Evolutionary conservation across 75 land plant genomes (phyloP).

Genomic region (Pseudotsuga menziesii): DNA sequence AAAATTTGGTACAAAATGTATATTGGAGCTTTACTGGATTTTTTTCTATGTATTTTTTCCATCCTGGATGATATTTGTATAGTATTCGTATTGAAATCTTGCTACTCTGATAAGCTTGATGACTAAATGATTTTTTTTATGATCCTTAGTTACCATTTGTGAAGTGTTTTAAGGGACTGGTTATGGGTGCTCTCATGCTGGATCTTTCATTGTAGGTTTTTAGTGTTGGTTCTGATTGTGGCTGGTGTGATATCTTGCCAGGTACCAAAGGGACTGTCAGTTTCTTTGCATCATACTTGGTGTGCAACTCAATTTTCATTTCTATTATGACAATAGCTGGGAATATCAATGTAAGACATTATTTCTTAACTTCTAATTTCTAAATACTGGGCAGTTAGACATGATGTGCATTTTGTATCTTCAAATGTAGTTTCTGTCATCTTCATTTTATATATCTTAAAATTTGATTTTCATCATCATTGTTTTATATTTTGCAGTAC

Average conservation of each 20-base stretch:
- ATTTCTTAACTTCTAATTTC: not conserved
- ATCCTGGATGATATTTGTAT: too few relatives aligned
- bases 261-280: slow-evolving; percentile 74
- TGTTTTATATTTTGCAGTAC: slow-evolving; percentile 47
- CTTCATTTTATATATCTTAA: not conserved
- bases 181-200: not conserved
- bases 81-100: too few relatives aligned
- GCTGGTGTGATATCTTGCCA: slow-evolving; percentile 17
- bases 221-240: not conserved
- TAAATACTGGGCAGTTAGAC: not conserved
- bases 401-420: not conserved
- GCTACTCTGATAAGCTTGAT: not conserved
- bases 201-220: not conserved
- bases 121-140: not conserved
- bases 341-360: slow-evolving; percentile 68
- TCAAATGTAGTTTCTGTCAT: not conserved
- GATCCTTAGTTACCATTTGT: too few relatives aligned
- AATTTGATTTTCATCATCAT: not conserved
- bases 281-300: slow-evolving; percentile 74
- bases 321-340: slow-evolving; percentile 61
- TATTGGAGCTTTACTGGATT: too few relatives aligned
- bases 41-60: too few relatives aligned
- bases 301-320: slow-evolving; percentile 79
- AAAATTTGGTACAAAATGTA: too few relatives aligned
- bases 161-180: not conserved